Evolutionary conservation across 2,329 filamentous ascomycete genomes (phyloP).

Genomic region (Penicillium sp.): DNA sequence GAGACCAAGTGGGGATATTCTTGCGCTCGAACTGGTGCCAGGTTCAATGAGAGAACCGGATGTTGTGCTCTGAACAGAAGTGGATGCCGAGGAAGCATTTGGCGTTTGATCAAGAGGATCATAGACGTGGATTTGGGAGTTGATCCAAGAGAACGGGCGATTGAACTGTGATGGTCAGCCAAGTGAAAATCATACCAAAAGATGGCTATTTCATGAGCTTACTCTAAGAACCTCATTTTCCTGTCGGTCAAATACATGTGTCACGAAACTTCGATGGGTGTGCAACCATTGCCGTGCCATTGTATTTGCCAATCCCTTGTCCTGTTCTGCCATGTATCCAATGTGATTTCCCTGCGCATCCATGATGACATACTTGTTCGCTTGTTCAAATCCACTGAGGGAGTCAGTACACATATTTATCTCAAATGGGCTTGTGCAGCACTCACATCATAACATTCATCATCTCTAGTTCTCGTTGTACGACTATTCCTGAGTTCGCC

Average conservation of each 20-base stretch:
- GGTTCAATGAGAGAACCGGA: slow-evolving; percentile 40
- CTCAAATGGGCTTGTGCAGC: background rate
- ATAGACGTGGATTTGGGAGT: slow-evolving; percentile 56
- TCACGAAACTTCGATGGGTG: slow-evolving; percentile 63
- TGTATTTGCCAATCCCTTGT: slow-evolving; percentile 56
- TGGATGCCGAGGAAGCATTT: slow-evolving; percentile 38
- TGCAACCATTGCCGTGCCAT: slow-evolving; percentile 59
- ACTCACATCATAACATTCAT: slow-evolving; percentile 61
- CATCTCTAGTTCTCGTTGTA: slow-evolving; percentile 63
- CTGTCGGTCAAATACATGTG: slow-evolving; percentile 61
- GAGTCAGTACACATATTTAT: slow-evolving; percentile 3
- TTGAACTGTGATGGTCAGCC: slow-evolving; percentile 48
- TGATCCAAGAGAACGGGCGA: slow-evolving; percentile 63
- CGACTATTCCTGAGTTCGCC: slow-evolving; percentile 59
- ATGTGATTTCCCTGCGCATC: slow-evolving; percentile 62
- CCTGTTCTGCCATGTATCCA: slow-evolving; percentile 63
- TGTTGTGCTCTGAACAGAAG: slow-evolving; percentile 45
- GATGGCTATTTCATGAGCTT: slow-evolving; percentile 13
- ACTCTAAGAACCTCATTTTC: slow-evolving; percentile 59
- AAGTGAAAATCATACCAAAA: background rate
- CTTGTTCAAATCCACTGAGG: slow-evolving; percentile 60
- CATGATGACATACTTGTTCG: slow-evolving; percentile 64
- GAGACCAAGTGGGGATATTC: slow-evolving; percentile 54
- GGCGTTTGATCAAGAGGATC: slow-evolving; percentile 46
- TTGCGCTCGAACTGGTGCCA: slow-evolving; percentile 45